A percentile compares a stretch with the other conserved stretches of the same genome.
Evolutionary conservation across 345 rosid genomes (phyloP).

Genomic region (Eutrema japonicum): DNA sequence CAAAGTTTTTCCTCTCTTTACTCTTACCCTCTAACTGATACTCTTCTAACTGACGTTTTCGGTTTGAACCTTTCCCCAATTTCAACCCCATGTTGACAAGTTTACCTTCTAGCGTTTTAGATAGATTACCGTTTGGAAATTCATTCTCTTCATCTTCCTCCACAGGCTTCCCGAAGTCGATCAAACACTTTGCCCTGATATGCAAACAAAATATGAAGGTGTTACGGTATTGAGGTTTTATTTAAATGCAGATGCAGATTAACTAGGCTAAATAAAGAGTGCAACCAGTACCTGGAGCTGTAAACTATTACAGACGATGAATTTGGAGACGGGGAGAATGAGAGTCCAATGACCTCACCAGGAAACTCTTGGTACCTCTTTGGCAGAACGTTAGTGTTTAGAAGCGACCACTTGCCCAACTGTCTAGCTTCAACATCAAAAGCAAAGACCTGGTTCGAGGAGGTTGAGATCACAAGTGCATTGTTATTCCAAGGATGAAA

Average conservation of each 20-base stretch:
- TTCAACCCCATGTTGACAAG: constrained; percentile 50
- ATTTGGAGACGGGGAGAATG: constrained; percentile 65
- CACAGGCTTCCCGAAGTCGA: constrained; percentile 78
- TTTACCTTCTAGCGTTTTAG: constrained; percentile 52
- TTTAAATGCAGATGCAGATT: background rate
- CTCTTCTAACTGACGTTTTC: constrained; percentile 60
- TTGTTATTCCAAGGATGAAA: constrained; percentile 75
- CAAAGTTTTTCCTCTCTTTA: constrained; percentile 71
- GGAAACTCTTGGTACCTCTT: constrained; percentile 93
- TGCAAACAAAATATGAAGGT: constrained; percentile 17
- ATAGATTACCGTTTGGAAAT: constrained; percentile 49
- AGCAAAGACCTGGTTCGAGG: constrained; percentile 80
- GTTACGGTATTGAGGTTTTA: background rate
- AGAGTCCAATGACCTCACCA: constrained; percentile 90
- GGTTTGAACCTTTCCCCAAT: constrained; percentile 23
- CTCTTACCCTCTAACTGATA: constrained; percentile 53
- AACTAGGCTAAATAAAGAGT: background rate
- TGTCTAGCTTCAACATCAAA: constrained; percentile 92
- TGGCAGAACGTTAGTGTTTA: constrained; percentile 63
- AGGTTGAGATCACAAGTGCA: constrained; percentile 76
- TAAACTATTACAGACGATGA: constrained; percentile 68
- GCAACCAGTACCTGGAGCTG: constrained; percentile 74
- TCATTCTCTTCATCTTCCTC: constrained; percentile 65
- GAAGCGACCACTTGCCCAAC: constrained; percentile 87
- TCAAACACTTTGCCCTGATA: constrained; percentile 86